Conservation (phyloP, 2,329 filamentous ascomycete species). For the Phyllosticta citrichinensis region DNA sequence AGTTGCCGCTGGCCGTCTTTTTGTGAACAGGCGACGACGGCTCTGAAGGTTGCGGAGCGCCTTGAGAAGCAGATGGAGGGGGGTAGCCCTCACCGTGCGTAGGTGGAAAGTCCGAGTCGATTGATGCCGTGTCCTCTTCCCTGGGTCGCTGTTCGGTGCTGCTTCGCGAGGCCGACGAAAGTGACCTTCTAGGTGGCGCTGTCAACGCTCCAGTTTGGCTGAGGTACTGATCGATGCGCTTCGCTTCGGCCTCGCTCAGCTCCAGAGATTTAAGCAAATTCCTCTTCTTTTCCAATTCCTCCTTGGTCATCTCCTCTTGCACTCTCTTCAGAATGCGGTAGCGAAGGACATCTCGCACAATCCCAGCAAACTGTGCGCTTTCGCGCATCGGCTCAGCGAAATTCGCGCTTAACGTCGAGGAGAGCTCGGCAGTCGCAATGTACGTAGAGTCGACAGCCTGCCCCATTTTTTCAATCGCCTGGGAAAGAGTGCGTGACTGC, state of each 20-base stretch:
- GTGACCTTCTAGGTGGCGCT: conserved; percentile 58
- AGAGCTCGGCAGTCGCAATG: conserved; percentile 87
- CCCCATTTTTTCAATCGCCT: conserved; percentile 87
- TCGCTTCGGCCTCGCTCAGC: conserved; percentile 83
- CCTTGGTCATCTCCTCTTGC: conserved; percentile 93
- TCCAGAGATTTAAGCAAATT: conserved; percentile 79
- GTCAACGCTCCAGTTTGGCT: conserved; percentile 55
- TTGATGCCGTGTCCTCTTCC: conserved; percentile 71
- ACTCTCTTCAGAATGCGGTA: conserved; percentile 90
- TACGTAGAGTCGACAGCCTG: conserved; percentile 95
- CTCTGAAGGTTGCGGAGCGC: conserved; percentile 38
- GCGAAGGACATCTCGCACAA: conserved; percentile 77
- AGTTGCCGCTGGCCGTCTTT: conserved; percentile 70
- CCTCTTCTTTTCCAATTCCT: conserved; percentile 83
- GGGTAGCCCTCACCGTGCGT: conserved; percentile 65
- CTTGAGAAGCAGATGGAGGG: conserved; percentile 62
- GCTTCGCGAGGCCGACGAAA: conserved; percentile 44
- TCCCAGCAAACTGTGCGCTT: conserved; percentile 91
- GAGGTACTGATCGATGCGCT: conserved; percentile 87
- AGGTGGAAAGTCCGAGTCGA: conserved; percentile 92
- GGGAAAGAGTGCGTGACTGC: conserved; percentile 74
- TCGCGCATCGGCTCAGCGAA: conserved; percentile 98
- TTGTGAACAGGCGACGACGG: conserved; percentile 45
- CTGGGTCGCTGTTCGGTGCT: conserved; percentile 32
- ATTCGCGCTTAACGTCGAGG: conserved; percentile 74